These are phyloP conservation scores for Carnegiea gigantea DNA, from an alignment of 179 eudicot genomes.

Conservation along the genomic window DNA sequence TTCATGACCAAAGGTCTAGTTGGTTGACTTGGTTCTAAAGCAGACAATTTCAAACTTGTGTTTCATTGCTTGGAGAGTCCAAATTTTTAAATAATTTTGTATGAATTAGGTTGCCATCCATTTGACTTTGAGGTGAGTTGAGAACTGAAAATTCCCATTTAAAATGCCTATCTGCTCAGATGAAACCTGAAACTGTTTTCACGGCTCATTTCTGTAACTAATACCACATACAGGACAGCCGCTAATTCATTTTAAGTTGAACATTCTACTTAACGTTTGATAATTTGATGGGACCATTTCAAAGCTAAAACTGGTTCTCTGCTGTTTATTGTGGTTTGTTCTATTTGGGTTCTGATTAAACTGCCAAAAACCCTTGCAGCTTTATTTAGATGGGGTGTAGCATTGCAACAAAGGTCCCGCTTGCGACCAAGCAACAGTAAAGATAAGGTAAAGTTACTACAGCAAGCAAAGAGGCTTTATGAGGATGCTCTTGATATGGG, in stretches of 20 bases:
- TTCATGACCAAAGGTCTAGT: no score
- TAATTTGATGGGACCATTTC: not conserved
- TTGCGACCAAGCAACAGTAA: conserved; percentile 60
- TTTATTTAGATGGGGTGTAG: conserved; percentile 88
- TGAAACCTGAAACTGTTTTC: no score
- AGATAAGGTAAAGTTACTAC: conserved; percentile 80
- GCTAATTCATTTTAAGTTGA: not conserved
- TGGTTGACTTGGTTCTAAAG: no score
- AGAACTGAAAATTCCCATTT: not conserved
- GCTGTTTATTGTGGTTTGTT: not conserved
- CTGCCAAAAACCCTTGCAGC: conserved; percentile 46
- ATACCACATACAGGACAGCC: not conserved
- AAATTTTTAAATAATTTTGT: not conserved
- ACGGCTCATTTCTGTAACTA: not conserved
- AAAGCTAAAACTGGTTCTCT: not conserved
- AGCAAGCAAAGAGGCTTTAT: conserved; percentile 85
- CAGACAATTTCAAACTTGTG: no score
- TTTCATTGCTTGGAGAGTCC: no score
- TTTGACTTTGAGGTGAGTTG: not conserved
- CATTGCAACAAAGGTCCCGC: conserved; percentile 84
- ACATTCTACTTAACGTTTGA: not conserved
- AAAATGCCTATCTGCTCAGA: not conserved
- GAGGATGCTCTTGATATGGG: conserved; percentile 88
- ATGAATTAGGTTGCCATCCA: not conserved
- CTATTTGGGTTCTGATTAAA: not conserved